Conservation (phyloP, 2,329 filamentous ascomycete genomes). For the Ustilaginoidea virens region DNA sequence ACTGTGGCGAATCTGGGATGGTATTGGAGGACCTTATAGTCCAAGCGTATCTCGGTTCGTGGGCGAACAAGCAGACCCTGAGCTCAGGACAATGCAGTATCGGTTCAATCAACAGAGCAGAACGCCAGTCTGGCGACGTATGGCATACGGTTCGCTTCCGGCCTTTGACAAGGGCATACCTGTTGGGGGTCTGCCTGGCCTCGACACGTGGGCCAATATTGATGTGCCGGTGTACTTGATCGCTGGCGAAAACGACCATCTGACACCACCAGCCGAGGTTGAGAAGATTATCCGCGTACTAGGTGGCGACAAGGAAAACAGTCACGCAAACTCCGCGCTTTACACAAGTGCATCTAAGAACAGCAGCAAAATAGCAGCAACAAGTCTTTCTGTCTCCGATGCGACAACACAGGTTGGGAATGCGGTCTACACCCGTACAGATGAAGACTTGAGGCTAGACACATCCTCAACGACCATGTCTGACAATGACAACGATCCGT, state of each 20-base stretch:
- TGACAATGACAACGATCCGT: conserved; percentile 28
- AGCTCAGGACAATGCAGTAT: conserved; percentile 52
- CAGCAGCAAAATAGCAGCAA: too few relatives aligned
- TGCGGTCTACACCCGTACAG: neutral
- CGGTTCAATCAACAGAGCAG: conserved; percentile 71
- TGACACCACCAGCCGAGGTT: conserved; percentile 60
- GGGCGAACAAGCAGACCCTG: conserved; percentile 46
- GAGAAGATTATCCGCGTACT: conserved; percentile 44
- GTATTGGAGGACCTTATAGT: conserved; percentile 62
- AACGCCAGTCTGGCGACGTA: conserved; percentile 68
- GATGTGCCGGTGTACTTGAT: conserved; percentile 63
- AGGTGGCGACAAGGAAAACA: conserved; percentile 11
- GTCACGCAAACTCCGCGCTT: too few relatives aligned
- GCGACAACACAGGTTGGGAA: neutral
- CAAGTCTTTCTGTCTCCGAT: too few relatives aligned
- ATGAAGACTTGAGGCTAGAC: neutral
- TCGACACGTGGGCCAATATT: conserved; percentile 57
- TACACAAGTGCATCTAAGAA: too few relatives aligned
- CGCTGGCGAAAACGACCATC: conserved; percentile 58
- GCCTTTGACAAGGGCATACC: conserved; percentile 35
- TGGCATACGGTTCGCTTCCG: conserved; percentile 59
- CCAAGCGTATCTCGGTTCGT: conserved; percentile 67
- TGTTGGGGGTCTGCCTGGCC: conserved; percentile 50
- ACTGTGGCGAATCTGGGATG: conserved; percentile 62
- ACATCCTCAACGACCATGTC: conserved; percentile 8